A percentile compares a stretch with the other conserved stretches of the same genome.
These are phyloP conservation scores for Alternaria panax DNA, from an alignment of 2,329 filamentous ascomycete genomes.

Conservation along the genomic window DNA sequence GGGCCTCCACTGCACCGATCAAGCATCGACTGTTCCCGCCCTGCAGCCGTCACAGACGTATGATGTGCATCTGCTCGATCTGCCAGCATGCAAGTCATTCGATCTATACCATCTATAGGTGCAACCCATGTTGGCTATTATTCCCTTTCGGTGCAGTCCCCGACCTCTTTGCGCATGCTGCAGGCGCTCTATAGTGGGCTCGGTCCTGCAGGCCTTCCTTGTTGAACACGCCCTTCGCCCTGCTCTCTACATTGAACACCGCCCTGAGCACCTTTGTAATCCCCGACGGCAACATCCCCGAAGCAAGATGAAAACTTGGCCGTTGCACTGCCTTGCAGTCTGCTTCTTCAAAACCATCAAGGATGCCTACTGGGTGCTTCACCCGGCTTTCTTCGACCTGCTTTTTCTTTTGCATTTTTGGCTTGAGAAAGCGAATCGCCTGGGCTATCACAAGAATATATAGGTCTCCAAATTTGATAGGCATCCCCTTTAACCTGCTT, in stretches of 20 bases:
- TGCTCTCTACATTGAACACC: neutral
- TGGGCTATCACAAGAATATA: too few relatives aligned
- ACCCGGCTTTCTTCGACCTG: neutral
- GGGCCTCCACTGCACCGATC: neutral
- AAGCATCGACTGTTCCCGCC: neutral
- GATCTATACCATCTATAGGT: neutral
- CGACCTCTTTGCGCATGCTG: neutral
- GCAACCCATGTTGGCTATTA: neutral
- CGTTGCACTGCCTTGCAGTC: neutral
- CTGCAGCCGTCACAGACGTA: neutral
- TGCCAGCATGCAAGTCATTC: neutral
- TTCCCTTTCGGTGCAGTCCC: neutral
- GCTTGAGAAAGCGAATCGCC: too few relatives aligned
- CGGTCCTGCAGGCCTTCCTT: neutral
- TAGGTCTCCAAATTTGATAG: too few relatives aligned
- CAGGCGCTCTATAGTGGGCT: neutral
- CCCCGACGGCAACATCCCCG: neutral
- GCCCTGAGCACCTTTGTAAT: neutral
- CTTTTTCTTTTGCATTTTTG: too few relatives aligned
- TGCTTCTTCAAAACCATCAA: neutral
- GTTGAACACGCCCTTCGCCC: neutral
- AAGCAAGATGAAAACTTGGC: neutral
- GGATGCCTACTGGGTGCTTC: neutral
- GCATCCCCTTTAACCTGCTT: too few relatives aligned
- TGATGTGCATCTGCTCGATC: neutral